These are phyloP conservation scores for Rhodocollybia butyracea DNA, from an alignment of 768 basidiomycete genomes.

Conservation along the genomic window DNA sequence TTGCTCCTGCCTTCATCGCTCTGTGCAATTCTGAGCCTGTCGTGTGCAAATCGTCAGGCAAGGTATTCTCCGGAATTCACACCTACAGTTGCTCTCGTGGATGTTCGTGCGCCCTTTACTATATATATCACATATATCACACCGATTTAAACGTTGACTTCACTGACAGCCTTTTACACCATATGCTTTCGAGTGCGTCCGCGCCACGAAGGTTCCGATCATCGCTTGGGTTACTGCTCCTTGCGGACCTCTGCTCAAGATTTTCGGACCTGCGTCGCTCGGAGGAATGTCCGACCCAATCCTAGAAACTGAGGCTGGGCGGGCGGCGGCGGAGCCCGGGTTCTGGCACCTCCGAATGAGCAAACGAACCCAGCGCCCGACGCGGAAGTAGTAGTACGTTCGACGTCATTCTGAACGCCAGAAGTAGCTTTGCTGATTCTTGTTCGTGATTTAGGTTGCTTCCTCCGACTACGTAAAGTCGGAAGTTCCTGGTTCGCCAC, in stretches of 20 bases:
- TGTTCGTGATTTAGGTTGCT: not conserved
- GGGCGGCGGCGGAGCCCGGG: not conserved
- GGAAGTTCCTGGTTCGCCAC: slow-evolving; percentile 1
- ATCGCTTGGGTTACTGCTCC: slow-evolving; percentile 6
- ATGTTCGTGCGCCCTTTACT: not conserved
- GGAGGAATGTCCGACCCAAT: not conserved
- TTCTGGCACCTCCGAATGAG: too few relatives aligned
- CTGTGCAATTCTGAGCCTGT: not conserved
- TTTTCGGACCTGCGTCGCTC: not conserved
- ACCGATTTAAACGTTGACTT: not conserved
- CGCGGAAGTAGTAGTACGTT: not conserved
- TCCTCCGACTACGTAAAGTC: not conserved
- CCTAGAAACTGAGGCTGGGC: not conserved
- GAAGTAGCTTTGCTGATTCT: not conserved
- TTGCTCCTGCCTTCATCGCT: not conserved
- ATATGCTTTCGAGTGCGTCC: slow-evolving; percentile 4
- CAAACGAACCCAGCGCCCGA: too few relatives aligned
- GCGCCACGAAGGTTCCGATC: not conserved
- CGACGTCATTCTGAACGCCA: not conserved
- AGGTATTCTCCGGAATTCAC: not conserved
- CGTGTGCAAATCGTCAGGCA: not conserved
- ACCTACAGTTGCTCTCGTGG: not conserved
- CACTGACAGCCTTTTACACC: slow-evolving; percentile 1
- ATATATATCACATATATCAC: not conserved
- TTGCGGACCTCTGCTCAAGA: not conserved